Evolutionary conservation across 148 eudicot species (phyloP).

Genomic region (Camellia japonica): DNA sequence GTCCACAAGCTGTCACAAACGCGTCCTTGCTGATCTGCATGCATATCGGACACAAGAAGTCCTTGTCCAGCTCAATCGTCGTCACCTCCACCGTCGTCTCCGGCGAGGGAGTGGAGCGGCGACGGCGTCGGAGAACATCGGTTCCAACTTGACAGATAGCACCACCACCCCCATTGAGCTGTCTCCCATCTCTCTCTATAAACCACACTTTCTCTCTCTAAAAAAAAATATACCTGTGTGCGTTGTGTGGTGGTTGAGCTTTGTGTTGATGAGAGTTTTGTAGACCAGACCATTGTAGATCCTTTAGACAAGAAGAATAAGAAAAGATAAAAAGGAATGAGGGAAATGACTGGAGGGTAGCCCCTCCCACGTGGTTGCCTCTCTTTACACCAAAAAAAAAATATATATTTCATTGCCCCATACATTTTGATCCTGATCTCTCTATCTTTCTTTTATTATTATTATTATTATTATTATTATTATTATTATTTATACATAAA

Average conservation of each 20-base stretch:
- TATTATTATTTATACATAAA: no score
- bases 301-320: no score
- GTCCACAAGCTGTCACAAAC: constrained; percentile 78
- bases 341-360: no score
- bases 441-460: no score
- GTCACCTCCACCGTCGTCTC: constrained; percentile 9
- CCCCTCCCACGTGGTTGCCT: no score
- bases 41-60: constrained; percentile 80
- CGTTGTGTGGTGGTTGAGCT: neutral
- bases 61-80: constrained; percentile 41
- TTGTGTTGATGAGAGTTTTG: neutral
- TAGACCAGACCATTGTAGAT: no score
- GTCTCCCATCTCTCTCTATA: constrained; percentile 25
- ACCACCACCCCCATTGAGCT: constrained; percentile 40
- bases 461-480: no score
- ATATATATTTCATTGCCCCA: no score
- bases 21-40: constrained; percentile 86
- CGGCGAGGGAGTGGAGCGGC: neutral
- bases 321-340: no score
- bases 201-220: neutral
- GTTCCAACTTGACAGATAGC: constrained; percentile 44
- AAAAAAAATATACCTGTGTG: no score
- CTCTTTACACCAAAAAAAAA: no score
- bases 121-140: constrained; percentile 1
- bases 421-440: no score